These are phyloP conservation scores for Ailanthus altissimus DNA, from an alignment of 345 rosid species.

Conservation along the genomic window DNA sequence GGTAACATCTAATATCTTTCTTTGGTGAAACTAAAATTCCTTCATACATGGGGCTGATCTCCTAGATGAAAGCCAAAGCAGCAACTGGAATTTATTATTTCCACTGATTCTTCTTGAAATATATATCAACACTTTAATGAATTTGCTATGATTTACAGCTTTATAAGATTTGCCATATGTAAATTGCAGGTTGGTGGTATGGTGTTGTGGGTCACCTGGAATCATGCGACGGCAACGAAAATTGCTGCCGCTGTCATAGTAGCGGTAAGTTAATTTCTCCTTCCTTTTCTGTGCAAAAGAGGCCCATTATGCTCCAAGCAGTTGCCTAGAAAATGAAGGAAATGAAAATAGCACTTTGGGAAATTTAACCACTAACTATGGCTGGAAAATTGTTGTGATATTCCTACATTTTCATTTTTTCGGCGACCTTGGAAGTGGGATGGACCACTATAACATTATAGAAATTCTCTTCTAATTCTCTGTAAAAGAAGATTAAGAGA, in stretches of 20 bases:
- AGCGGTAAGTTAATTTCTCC: constrained; percentile 50
- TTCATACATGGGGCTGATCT: not conserved
- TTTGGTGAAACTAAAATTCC: not conserved
- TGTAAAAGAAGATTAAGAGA: not conserved
- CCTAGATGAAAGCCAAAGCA: not conserved
- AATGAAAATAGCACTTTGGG: constrained; percentile 2
- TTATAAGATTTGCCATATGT: constrained; percentile 17
- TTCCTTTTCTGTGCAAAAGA: constrained; percentile 15
- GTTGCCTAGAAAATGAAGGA: constrained; percentile 15
- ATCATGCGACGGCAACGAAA: constrained; percentile 72
- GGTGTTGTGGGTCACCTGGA: constrained; percentile 86
- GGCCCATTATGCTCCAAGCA: constrained; percentile 6
- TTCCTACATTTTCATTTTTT: constrained; percentile 19
- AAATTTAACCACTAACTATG: constrained; percentile 21
- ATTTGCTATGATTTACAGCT: not conserved
- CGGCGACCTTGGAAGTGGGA: not conserved
- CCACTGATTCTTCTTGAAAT: constrained; percentile 2
- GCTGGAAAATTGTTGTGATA: constrained; percentile 21
- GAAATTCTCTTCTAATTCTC: not conserved
- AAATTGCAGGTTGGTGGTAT: constrained; percentile 92
- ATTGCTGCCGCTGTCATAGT: constrained; percentile 61
- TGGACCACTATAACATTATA: not conserved
- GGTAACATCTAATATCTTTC: not conserved
- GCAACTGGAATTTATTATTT: not conserved
- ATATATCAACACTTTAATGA: not conserved